Conservation (phyloP, 1,139 yeast genomes). For the Pichia sp. region DNA sequence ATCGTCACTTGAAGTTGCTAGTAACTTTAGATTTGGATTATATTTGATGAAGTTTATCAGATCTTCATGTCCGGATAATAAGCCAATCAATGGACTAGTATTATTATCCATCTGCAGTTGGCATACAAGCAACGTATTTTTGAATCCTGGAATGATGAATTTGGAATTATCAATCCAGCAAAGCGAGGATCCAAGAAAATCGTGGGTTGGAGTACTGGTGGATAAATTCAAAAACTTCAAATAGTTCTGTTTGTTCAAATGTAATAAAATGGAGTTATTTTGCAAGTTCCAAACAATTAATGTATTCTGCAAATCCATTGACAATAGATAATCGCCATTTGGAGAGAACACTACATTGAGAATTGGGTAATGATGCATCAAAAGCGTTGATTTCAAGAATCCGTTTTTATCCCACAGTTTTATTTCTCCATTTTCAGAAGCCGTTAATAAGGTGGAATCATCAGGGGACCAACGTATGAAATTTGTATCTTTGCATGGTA, state of each 20-base stretch:
- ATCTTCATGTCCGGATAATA: conserved; percentile 61
- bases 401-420: conserved; percentile 67
- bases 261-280: conserved; percentile 8
- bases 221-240: neutral
- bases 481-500: conserved; percentile 19
- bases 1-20: conserved; percentile 77
- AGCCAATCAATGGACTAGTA: conserved; percentile 43
- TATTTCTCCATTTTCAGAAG: conserved; percentile 55
- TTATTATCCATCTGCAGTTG: conserved; percentile 37
- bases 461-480: conserved; percentile 54
- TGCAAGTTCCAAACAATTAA: conserved; percentile 43
- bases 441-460: conserved; percentile 50
- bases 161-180: conserved; percentile 69
- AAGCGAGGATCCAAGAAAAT: conserved; percentile 37
- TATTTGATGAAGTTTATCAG: conserved; percentile 51
- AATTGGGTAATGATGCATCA: conserved; percentile 46
- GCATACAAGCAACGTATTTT: conserved; percentile 51
- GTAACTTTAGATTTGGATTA: conserved; percentile 40
- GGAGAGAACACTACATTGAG: conserved; percentile 43
- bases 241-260: conserved; percentile 25
- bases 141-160: conserved; percentile 61
- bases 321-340: conserved; percentile 31
- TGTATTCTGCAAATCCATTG: conserved; percentile 33
- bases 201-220: too few species aligned
- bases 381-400: conserved; percentile 49